These are phyloP conservation scores for Backusella sp. DNA, from an alignment of 192 early-diverging fungal species.

Conservation along the genomic window DNA sequence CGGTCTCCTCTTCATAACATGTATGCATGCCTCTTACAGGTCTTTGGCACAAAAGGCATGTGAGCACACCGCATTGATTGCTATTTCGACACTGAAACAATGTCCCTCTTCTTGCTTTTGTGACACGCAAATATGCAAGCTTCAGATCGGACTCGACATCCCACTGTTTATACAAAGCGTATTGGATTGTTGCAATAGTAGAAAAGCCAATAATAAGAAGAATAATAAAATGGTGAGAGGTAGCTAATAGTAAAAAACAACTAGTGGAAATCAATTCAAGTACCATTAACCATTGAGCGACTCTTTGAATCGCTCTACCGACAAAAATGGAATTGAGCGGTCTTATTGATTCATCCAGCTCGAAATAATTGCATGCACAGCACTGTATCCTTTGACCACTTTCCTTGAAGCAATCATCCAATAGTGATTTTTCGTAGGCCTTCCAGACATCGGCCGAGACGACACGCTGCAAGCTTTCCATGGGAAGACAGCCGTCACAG, in stretches of 20 bases:
- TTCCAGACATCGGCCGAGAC: constrained; percentile 30
- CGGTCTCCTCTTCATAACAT: constrained; percentile 50
- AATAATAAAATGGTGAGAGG: constrained; percentile 10
- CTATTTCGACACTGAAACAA: constrained; percentile 52
- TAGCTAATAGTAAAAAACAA: background rate
- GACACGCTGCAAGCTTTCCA: constrained; percentile 14
- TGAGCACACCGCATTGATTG: constrained; percentile 37
- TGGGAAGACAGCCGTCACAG: constrained; percentile 32
- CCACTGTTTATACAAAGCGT: constrained; percentile 21
- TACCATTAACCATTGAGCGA: constrained; percentile 20
- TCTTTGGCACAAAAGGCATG: constrained; percentile 46
- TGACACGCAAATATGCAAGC: constrained; percentile 29
- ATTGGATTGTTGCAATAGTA: constrained; percentile 8
- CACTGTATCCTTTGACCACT: constrained; percentile 29
- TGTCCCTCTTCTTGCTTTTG: constrained; percentile 26
- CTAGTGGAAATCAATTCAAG: background rate
- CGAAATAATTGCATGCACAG: constrained; percentile 35
- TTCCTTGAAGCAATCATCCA: constrained; percentile 25
- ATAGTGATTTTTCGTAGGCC: constrained; percentile 26
- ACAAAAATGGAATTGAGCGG: constrained; percentile 5
- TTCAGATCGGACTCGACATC: constrained; percentile 15
- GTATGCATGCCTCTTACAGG: constrained; percentile 43
- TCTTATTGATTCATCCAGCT: constrained; percentile 29
- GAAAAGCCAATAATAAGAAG: constrained; percentile 9
- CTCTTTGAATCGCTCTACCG: background rate